Base-by-base conservation (phyloP, 2,329 filamentous ascomycete species). In the Moelleriella libera region DNA sequence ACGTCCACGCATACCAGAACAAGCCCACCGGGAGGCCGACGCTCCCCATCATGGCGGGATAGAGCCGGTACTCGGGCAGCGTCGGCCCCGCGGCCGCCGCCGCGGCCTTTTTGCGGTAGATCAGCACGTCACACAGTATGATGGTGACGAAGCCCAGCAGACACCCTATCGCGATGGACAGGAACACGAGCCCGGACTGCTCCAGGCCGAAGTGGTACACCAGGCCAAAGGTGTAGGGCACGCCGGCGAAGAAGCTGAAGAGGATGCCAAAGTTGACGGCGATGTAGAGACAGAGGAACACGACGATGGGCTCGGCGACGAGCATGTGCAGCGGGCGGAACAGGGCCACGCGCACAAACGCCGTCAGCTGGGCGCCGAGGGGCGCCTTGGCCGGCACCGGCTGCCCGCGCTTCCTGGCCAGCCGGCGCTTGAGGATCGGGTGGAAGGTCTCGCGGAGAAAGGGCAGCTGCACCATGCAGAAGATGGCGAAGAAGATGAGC, bases 1-100 rank as follows among this genome's bases (percentile, higher is more conserved):
- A 70, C 1, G 72, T 70, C 78, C 78, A 82, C 1, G 69, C 75
- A 52, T 78, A 78, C 75, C 77, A 78, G 54, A 80, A 80, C 8
- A 82, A 56, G 0, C 70, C 70, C 0, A 74, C 46, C 1, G 75
- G 74, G 6, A 80, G 58, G 0, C 71, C 70, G 11, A 76, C 42
- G 49, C 73, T 73, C 1, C 76, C 77, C 7, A 78, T 59, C 72
- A 81, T 79, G 12, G 76, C 75, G 1, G 71, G 68, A 49, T 78
- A 74, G 9, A 83, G 62, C 0, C 79, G 65, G 50, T 80, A 65
- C 58, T 83, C 78, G 0, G 78, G 76, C 0, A 68, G 67, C 0
- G 70, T 65, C 30, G 58, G 56, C 30, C 63, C 55, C 1, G 58
- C 58, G 0, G 64, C 62, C 41, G 60, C 62, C 2, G 54, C 58